Evolutionary conservation across 352 stramenopile genomes (phyloP), one percentile per base, ranked within the genome.

Genomic region (Globisporangium paroecandrum): DNA sequence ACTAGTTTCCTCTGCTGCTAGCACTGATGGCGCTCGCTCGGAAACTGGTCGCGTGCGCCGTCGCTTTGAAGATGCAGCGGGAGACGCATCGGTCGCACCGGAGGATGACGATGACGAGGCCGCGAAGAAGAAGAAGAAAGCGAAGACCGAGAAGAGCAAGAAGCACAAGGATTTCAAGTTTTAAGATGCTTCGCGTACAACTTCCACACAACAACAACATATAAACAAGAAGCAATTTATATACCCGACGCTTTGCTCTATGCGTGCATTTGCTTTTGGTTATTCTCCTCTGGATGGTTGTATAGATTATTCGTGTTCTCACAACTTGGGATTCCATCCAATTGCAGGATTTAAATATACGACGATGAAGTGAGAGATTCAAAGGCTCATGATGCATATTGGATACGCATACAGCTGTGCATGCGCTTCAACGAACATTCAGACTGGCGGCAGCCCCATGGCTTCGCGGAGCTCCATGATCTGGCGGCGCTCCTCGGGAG

Each of bases 101-200:
- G 69, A 64, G 12, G 77, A 77, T 43, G 83, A 90, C 46, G 78
- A 87, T 41, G 79, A 89, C 25, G 80, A 89, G 46, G 73, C 70
- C 3, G 69, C 76, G 32, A 83, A 80, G 63, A 90, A 90, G 75
- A 90, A 89, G 68, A 91, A 90, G 70, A 88, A 85, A 67, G 70
- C 70, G 60, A 90, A 92, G 76, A 84, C 74, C 3, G 81, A 92
- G 58, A 90, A 92, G 75, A 83, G 77, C 73, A 91, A 91, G 74
- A 91, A 90, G 67, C 81, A 87, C 73, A 93, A 93, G 72, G 83
- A 91, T 63, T 94, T 91, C 66, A 94, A 94, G 73, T 94, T 94
- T 70, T 94, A 89, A 38, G n/a, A 3, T 10, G 3, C 71, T 15
- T 4, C 1, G 10, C 15, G 7, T n/a, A 29, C 32, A 10, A 62